These are phyloP conservation scores for Lathyrus tuberosus DNA, from an alignment of 306 rosid species.

Conservation along the genomic window DNA sequence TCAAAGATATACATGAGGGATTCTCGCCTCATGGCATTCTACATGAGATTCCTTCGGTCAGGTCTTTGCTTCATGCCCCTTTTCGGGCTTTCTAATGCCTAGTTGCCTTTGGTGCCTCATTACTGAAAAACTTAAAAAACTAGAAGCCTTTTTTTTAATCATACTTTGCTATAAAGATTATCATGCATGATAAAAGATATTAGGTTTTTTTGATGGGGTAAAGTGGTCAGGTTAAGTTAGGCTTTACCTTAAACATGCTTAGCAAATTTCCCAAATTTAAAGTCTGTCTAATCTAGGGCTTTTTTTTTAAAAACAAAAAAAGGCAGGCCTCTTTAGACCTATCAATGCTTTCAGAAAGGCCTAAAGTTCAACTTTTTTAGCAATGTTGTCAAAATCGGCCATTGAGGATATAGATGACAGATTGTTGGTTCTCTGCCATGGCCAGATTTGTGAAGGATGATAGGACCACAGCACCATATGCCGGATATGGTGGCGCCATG, in stretches of 20 bases:
- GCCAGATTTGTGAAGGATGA: no score
- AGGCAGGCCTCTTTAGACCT: background rate
- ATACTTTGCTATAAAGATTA: background rate
- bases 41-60: background rate
- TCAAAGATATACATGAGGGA: background rate
- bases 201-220: constrained; percentile 9
- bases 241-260: background rate
- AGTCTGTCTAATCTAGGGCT: background rate
- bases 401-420: no score
- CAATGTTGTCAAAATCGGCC: no score
- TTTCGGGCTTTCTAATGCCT: background rate
- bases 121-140: background rate
- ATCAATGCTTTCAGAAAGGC: background rate
- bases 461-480: no score
- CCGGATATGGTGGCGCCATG: no score
- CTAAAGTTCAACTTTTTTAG: background rate
- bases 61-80: background rate
- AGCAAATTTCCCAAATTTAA: background rate
- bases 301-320: background rate
- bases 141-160: background rate
- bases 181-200: background rate
- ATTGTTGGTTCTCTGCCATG: no score
- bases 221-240: background rate
- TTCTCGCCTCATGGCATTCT: background rate
- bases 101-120: constrained; percentile 4